Percentiles rank a stretch among this genome's conserved stretches.
Conservation (phyloP, 352 stramenopile genomes). For the Globisporangium splendens region DNA sequence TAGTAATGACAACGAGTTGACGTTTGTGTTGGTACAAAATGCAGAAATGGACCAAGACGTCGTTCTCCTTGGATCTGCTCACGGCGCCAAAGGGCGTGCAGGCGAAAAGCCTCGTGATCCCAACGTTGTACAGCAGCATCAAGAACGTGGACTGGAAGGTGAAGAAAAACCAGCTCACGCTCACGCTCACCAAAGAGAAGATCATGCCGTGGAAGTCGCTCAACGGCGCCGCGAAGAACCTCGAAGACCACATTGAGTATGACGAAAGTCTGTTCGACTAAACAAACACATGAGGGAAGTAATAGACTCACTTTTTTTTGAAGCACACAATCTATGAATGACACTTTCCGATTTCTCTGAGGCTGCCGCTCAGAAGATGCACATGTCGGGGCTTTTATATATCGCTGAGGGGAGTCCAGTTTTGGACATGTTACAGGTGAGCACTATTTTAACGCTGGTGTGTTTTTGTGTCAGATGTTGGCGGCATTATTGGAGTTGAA, state of each 20-base stretch:
- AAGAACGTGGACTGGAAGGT: conserved; percentile 55
- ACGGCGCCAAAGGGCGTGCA: conserved; percentile 26
- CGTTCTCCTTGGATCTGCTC: conserved; percentile 69
- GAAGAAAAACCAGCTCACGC: conserved; percentile 57
- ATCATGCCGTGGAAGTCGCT: conserved; percentile 68
- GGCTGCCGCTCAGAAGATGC: too few species aligned
- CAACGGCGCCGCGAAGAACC: conserved; percentile 75
- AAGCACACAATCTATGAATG: too few species aligned
- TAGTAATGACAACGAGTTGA: neutral
- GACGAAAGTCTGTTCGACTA: conserved; percentile 79
- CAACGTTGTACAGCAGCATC: conserved; percentile 66
- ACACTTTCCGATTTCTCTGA: too few species aligned
- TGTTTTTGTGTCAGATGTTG: too few species aligned
- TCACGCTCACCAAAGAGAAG: conserved; percentile 67
- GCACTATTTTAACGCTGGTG: too few species aligned
- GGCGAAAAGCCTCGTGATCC: conserved; percentile 71
- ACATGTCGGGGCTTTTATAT: too few species aligned
- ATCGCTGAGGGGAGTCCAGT: too few species aligned
- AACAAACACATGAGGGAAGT: neutral
- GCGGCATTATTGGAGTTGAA: too few species aligned
- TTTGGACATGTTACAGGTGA: too few species aligned
- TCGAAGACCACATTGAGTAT: conserved; percentile 86
- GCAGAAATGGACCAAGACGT: conserved; percentile 80
- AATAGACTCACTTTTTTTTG: too few species aligned
- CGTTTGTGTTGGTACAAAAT: conserved; percentile 1